Conservation (phyloP, 2,329 filamentous ascomycete species). For the Hypomyces perniciosus region DNA sequence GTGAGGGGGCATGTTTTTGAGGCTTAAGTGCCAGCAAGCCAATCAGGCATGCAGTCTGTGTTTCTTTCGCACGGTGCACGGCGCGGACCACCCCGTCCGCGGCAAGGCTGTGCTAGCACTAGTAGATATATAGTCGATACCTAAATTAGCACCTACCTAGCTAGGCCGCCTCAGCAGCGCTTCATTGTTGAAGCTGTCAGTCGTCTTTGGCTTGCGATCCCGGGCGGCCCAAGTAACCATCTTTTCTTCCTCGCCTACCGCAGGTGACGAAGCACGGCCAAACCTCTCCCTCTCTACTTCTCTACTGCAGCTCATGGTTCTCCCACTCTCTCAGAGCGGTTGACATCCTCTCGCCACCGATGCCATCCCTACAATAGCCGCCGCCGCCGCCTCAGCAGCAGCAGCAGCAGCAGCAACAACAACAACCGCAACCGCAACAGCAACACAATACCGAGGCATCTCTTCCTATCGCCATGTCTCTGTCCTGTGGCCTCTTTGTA, state of each 20-base stretch:
- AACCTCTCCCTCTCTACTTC: not conserved
- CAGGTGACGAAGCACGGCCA: no score
- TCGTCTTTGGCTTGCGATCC: no score
- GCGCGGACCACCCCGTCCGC: not conserved
- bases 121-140: not conserved
- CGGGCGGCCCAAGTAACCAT: not conserved
- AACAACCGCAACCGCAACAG: not conserved
- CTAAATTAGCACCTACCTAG: not conserved
- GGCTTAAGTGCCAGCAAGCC: not conserved
- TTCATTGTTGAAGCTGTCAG: not conserved
- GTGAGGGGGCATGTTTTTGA: not conserved
- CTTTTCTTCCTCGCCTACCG: not conserved
- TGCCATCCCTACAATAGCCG: not conserved
- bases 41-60: not conserved
- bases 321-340: constrained; percentile 7
- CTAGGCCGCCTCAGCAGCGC: not conserved
- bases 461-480: constrained; percentile 15
- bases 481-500: constrained; percentile 22
- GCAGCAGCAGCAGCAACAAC: constrained; percentile 1
- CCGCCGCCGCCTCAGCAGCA: not conserved
- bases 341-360: constrained; percentile 8
- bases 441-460: not conserved
- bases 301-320: not conserved
- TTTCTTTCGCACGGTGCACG: not conserved
- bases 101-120: not conserved